These are phyloP conservation scores for Orbilia ellipsospora DNA, from an alignment of 2,329 filamentous ascomycete genomes.

Conservation along the genomic window DNA sequence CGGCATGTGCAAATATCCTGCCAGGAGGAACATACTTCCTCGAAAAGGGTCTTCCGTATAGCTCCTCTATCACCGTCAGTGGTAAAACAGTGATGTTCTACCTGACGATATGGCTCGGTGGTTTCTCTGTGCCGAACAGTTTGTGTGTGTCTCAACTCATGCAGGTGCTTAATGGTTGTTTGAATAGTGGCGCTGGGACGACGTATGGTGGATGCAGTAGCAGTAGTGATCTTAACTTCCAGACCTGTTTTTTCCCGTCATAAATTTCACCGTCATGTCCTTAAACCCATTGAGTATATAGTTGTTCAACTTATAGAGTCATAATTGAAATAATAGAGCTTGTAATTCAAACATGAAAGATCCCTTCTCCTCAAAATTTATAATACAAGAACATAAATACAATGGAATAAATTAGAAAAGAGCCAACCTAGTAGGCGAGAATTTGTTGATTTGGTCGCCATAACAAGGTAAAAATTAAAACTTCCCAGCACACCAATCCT, in stretches of 20 bases:
- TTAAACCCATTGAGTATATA: no score
- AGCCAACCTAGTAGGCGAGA: no score
- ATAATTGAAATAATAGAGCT: no score
- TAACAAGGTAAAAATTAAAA: no score
- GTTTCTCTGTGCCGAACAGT: slow-evolving; percentile 1
- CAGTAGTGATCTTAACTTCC: slow-evolving; percentile 7
- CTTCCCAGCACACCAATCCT: no score
- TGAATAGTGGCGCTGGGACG: background rate
- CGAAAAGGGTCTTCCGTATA: slow-evolving; percentile 4
- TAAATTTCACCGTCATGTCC: no score
- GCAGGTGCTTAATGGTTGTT: background rate
- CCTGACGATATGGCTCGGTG: slow-evolving; percentile 12
- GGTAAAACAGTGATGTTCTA: slow-evolving; percentile 1
- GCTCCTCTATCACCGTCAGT: background rate
- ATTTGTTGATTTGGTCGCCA: no score
- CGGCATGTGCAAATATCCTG: background rate
- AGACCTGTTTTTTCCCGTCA: slow-evolving; percentile 5
- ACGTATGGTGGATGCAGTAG: slow-evolving; percentile 10
- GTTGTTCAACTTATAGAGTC: no score
- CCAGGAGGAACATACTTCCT: slow-evolving; percentile 5
- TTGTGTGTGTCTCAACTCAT: background rate
- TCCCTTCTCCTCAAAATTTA: no score
- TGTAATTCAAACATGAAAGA: no score
- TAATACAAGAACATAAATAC: no score
- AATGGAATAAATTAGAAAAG: no score